Evolutionary conservation across 23 red algal species (phyloP).

Genomic region (Pyropia yezoensis): DNA sequence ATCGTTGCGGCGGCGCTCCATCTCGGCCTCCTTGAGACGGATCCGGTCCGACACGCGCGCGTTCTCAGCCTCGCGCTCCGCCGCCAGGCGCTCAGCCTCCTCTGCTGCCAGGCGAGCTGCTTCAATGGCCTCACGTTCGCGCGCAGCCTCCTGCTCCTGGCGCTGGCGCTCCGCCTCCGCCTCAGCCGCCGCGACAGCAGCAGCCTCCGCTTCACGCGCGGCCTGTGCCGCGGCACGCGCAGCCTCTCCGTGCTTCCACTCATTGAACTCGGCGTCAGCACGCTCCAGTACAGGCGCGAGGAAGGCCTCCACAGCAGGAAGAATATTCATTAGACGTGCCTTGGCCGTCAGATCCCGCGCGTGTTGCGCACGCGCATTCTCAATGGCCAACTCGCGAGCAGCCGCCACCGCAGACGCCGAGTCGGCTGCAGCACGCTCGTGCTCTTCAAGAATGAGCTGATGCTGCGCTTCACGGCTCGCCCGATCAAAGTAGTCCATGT

Average conservation of each 20-base stretch:
- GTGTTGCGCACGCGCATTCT: conserved; percentile 40
- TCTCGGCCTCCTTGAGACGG: no score
- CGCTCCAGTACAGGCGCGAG: conserved; percentile 19
- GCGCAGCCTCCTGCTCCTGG: conserved; percentile 32
- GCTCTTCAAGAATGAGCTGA: conserved; percentile 22
- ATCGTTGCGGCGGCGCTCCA: no score
- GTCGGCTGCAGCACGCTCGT: conserved; percentile 37
- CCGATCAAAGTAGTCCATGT: conserved; percentile 83
- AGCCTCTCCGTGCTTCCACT: conserved; percentile 40
- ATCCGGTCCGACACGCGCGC: no score
- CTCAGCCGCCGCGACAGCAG: conserved; percentile 15
- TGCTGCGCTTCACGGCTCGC: conserved; percentile 68
- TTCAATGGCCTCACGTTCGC: conserved; percentile 24
- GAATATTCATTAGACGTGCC: conserved; percentile 32
- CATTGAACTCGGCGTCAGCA: conserved; percentile 44
- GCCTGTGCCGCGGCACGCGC: conserved; percentile 48
- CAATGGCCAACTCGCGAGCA: conserved; percentile 21
- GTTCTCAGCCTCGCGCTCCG: conserved; percentile 12
- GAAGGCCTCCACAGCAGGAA: conserved; percentile 29
- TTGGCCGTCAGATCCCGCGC: conserved; percentile 51
- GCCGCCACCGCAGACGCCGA: conserved; percentile 22
- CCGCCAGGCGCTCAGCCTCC: conserved; percentile 28
- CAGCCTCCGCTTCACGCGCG: conserved; percentile 41
- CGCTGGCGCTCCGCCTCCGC: conserved; percentile 52
- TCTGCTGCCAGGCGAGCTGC: conserved; percentile 5